A percentile compares a stretch with the other conserved stretches of the same genome.
Conservation (phyloP, 305 asterid genomes). For the Fraxinus paxiana region DNA sequence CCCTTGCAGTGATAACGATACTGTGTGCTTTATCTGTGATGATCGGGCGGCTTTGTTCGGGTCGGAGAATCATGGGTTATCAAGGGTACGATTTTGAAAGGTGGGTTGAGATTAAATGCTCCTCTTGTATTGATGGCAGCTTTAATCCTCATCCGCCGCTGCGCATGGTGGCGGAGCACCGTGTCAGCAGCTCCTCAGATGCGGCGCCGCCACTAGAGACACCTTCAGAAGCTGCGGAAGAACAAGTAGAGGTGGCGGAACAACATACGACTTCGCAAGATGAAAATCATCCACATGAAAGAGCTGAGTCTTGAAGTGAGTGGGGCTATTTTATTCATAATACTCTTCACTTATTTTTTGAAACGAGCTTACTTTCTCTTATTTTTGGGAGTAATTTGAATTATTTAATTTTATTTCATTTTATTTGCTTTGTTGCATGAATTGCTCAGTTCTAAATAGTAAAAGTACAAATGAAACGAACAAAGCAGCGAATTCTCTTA, state of each 20-base stretch:
- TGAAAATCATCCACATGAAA: constrained; percentile 29
- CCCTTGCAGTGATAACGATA: constrained; percentile 58
- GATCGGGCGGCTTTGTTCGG: constrained; percentile 79
- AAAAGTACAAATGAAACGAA: neutral
- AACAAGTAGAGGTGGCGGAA: constrained; percentile 22
- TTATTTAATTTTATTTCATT: neutral
- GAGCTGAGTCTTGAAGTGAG: constrained; percentile 30
- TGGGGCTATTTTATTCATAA: neutral
- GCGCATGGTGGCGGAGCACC: constrained; percentile 33
- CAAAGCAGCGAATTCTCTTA: neutral
- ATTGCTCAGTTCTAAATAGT: neutral
- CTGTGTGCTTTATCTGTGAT: constrained; percentile 63
- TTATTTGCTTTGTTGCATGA: neutral
- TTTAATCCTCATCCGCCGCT: constrained; percentile 38
- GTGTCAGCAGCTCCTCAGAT: constrained; percentile 25
- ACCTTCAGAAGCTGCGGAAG: constrained; percentile 31
- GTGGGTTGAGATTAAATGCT: constrained; percentile 70
- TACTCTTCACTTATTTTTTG: neutral
- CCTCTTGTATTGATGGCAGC: constrained; percentile 62
- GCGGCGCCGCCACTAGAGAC: constrained; percentile 23
- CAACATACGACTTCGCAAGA: constrained; percentile 13
- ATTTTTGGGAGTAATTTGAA: neutral
- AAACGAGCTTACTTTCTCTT: neutral
- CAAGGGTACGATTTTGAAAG: constrained; percentile 57
- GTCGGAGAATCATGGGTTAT: constrained; percentile 61